Evolutionary conservation across 1,139 yeast genomes (phyloP).

Genomic region (Magnusiomyces sp.): DNA sequence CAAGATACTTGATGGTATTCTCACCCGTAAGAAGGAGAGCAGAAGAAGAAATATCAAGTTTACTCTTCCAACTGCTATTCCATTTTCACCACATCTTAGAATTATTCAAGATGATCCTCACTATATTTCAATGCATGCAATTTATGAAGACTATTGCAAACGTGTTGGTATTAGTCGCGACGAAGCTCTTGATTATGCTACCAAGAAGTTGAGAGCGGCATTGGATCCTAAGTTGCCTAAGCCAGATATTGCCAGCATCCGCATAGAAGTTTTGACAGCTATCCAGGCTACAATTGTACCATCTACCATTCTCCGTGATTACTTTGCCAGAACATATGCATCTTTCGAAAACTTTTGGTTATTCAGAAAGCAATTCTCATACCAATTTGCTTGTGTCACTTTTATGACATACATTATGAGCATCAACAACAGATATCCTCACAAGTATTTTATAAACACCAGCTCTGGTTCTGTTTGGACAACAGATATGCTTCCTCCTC

Average conservation of each 20-base stretch:
- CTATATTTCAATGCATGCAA: slow-evolving; percentile 71
- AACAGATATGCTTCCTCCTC: slow-evolving; percentile 84
- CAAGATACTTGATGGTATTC: slow-evolving; percentile 74
- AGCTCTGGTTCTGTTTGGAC: slow-evolving; percentile 89
- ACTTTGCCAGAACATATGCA: slow-evolving; percentile 54
- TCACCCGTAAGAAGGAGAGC: slow-evolving; percentile 75
- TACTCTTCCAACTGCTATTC: slow-evolving; percentile 86
- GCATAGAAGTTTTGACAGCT: slow-evolving; percentile 84
- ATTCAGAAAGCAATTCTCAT: slow-evolving; percentile 89
- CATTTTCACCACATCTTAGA: slow-evolving; percentile 90
- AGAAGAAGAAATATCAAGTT: slow-evolving; percentile 79
- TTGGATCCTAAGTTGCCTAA: slow-evolving; percentile 87
- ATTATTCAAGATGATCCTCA: slow-evolving; percentile 77
- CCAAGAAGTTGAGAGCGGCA: slow-evolving; percentile 83
- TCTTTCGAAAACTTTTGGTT: slow-evolving; percentile 94
- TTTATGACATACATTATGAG: slow-evolving; percentile 94
- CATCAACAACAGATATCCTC: slow-evolving; percentile 88
- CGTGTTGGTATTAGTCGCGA: slow-evolving; percentile 70
- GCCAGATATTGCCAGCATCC: slow-evolving; percentile 81
- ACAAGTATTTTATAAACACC: slow-evolving; percentile 75
- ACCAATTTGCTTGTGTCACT: slow-evolving; percentile 92
- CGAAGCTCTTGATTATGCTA: slow-evolving; percentile 80
- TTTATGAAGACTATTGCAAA: slow-evolving; percentile 84
- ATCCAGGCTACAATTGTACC: slow-evolving; percentile 86
- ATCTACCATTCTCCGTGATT: slow-evolving; percentile 68